Base-by-base conservation (phyloP, 768 basidiomycete genomes). In the Hygrophorus pudorinus region DNA sequence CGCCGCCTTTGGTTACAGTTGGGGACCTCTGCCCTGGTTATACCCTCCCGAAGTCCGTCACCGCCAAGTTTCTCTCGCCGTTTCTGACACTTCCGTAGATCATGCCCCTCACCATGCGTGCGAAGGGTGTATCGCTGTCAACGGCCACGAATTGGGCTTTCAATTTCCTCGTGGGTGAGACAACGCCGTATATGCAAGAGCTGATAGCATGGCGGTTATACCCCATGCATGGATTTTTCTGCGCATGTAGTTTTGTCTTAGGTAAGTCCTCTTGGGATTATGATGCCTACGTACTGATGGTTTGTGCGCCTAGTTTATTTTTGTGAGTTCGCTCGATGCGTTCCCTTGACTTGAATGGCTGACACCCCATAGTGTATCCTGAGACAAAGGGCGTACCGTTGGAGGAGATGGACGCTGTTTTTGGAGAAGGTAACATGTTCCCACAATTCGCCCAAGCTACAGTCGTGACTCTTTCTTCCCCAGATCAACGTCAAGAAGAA, bases 201-300 rank as follows among this genome's bases (percentile, higher is more conserved):
- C 61, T 75, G 16, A 94, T 97, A 52, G 74, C 73, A 33, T 98
- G 93, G 92, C 73, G 86, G 38, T 60, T 97, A 44, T 96, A 97
- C 65, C 88, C 89, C 0, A 93, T 97, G 90, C 91, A 94, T 53
- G 89, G 83, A 17, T 90, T 90, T 65, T 92, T 90, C 63, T 91
- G 90, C 58, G 76, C 76, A 7, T 81, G 85, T 55, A 88, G 88
- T 56, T 87, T 93, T 58, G 66, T 94, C 38, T 66, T 91, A 35
- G 85, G 79, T 80, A 57, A 53, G 67, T 61, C 18, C 28, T 35
- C 50, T 42, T 13, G 50, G 10, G 17, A 40, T 5, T 21, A 7
- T 29, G 30, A 38, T n/a, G 9, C 17, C 29, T 9, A 27, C 44
- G 28, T 35, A 52, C 39, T 36, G 27, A 46, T 46, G 7, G 51